These are phyloP conservation scores for Phycomyces blakesleeanus DNA, from an alignment of 192 early-diverging fungal genomes.

Conservation along the genomic window DNA sequence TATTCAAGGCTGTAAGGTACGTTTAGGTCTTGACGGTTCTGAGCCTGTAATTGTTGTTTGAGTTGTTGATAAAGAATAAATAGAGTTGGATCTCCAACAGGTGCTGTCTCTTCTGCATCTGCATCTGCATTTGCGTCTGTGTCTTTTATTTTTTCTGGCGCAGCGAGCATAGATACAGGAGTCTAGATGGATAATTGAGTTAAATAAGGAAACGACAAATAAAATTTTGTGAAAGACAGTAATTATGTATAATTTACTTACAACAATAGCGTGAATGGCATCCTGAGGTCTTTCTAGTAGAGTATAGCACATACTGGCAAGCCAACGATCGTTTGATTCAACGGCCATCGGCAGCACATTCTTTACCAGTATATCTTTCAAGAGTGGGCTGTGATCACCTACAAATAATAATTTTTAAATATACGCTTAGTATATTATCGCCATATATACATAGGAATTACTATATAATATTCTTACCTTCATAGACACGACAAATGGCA, in stretches of 20 bases:
- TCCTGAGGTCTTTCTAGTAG: constrained; percentile 53
- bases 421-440: neutral
- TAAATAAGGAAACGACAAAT: neutral
- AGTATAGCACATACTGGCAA: constrained; percentile 51
- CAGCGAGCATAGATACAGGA: neutral
- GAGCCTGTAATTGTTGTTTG: constrained; percentile 46
- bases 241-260: constrained; percentile 22
- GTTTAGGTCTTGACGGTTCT: constrained; percentile 39
- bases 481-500: constrained; percentile 84
- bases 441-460: no score
- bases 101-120: constrained; percentile 20
- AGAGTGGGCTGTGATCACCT: constrained; percentile 57
- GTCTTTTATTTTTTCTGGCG: neutral
- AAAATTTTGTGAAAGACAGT: neutral
- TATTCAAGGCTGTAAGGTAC: constrained; percentile 53
- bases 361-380: constrained; percentile 47
- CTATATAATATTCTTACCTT: constrained; percentile 53
- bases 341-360: constrained; percentile 55
- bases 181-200: constrained; percentile 8
- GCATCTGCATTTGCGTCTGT: neutral
- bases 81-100: constrained; percentile 59
- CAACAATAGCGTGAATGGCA: constrained; percentile 59
- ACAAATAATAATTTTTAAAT: no score
- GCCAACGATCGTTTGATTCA: constrained; percentile 62
- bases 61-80: constrained; percentile 70